Base-by-base conservation (phyloP, 2,329 filamentous ascomycete species). In the Penicillium sp. region DNA sequence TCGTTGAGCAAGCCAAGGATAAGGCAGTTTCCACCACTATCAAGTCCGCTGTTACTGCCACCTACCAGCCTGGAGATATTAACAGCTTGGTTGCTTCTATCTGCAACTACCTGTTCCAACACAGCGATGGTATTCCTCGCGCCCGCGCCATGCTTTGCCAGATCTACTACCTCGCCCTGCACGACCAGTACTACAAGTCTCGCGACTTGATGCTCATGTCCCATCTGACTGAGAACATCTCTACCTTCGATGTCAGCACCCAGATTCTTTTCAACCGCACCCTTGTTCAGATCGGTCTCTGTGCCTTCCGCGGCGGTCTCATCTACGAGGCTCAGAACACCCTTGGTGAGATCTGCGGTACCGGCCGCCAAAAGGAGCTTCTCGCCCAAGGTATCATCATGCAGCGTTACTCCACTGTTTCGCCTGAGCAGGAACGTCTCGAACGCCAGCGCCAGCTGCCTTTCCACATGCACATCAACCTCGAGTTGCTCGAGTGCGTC, bases 381-480 rank as follows among this genome's bases (percentile, higher is more conserved):
- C 84, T 99, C 41, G 95, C 94, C 36, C 94, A 99, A 78, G 95
- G 94, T 74, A 91, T 99, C 59, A 96, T 97, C 81, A 94, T 99
- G 74, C 94, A 99, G 80, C 86, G 94, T 65, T 99, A 92, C 79
- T 93, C 85, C 68, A 92, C 96, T 70, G 94, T 99, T 58, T 94
- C 92, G 34, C 94, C 94, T 16, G 94, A 99, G 78, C 94, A 99
- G 77, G 94, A 99, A 80, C 90, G 93, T 63, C 84, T 97, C 36
- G 94, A 99, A 81, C 90, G 94, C 73, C 93, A 97, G 79, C 88
- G 94, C 67, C 94, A 99, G 79, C 84, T 99, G 64, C 94, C 94
- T 35, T 99, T 99, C 87, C 94, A 99, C 81, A 97, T 99, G 91
- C 94, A 99, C 83, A 99, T 99, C 82, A 99, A 99, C 81, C 84